Evolutionary conservation across 1,284 basidiomycete genomes (phyloP).

Genomic region (Pisolithus thermaeus): DNA sequence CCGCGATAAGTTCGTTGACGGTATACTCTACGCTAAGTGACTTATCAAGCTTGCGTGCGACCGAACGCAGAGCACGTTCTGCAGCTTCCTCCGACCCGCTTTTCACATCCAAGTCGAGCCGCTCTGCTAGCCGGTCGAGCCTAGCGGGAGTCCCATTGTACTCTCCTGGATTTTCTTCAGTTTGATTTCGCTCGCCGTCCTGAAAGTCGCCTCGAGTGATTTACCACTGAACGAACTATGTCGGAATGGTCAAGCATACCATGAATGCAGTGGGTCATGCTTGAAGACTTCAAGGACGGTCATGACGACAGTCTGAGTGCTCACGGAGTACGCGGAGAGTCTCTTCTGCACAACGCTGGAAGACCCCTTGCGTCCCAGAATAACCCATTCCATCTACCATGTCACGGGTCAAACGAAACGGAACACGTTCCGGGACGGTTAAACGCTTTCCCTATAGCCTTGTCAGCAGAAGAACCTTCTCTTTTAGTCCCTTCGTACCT

Average conservation of each 20-base stretch:
- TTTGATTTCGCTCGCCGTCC: conserved; percentile 73
- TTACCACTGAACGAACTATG: background rate
- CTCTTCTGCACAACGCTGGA: conserved; percentile 92
- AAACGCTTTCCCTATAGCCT: conserved; percentile 73
- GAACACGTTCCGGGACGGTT: conserved; percentile 82
- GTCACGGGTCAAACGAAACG: conserved; percentile 92
- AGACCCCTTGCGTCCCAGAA: conserved; percentile 89
- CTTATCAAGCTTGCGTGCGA: conserved; percentile 78
- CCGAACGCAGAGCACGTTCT: conserved; percentile 79
- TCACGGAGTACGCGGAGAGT: conserved; percentile 87
- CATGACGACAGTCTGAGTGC: conserved; percentile 81
- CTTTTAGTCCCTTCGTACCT: conserved; percentile 34
- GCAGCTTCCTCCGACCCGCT: conserved; percentile 78
- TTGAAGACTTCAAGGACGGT: conserved; percentile 97
- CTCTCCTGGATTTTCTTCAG: conserved; percentile 51
- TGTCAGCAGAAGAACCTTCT: background rate
- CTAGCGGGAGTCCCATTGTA: conserved; percentile 20
- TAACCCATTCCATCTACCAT: conserved; percentile 93
- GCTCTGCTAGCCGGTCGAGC: conserved; percentile 10
- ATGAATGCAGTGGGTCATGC: conserved; percentile 91
- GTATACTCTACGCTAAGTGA: conserved; percentile 87
- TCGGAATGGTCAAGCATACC: conserved; percentile 44
- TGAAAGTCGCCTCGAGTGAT: conserved; percentile 20
- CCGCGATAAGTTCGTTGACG: conserved; percentile 89
- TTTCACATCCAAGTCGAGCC: conserved; percentile 40